Conservation (phyloP, 148 eudicot species). For the Vaccinium vitisidaea region DNA sequence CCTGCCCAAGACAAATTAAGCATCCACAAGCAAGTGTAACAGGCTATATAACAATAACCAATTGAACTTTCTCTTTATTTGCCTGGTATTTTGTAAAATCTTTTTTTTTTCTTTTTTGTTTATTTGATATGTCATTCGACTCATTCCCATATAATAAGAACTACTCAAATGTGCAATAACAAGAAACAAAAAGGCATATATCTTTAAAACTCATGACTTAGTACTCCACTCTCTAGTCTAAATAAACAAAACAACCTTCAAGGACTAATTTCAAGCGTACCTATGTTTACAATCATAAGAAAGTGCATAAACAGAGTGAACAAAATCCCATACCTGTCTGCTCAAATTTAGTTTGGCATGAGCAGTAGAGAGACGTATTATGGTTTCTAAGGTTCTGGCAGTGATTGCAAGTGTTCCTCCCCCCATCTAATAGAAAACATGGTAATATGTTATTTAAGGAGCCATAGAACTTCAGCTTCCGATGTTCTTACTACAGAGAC, state of each 20-base stretch:
- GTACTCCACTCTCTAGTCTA: not conserved
- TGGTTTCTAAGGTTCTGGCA: constrained; percentile 96
- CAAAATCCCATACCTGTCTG: constrained; percentile 58
- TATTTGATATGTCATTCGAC: too few species aligned
- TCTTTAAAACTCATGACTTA: not conserved
- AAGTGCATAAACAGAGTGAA: too few species aligned
- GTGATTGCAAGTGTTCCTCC: constrained; percentile 97
- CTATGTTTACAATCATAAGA: not conserved
- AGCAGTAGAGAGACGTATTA: constrained; percentile 95
- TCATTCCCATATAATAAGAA: too few species aligned
- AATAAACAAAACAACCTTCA: not conserved
- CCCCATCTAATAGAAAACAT: constrained; percentile 45
- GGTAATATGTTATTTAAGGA: not conserved
- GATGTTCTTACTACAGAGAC: not conserved
- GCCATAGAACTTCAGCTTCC: not conserved
- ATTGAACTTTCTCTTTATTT: not conserved
- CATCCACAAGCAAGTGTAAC: not conserved
- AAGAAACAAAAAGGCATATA: constrained; percentile 2
- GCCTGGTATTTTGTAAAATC: too few species aligned
- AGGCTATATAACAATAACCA: not conserved
- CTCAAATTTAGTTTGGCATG: constrained; percentile 93
- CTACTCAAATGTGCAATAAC: not conserved
- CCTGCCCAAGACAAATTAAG: constrained; percentile 40
- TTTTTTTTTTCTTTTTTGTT: too few species aligned
- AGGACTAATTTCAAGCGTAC: not conserved